Evolutionary conservation across 2,329 filamentous ascomycete species (phyloP).

Genomic region (Arachnomyces sp.): DNA sequence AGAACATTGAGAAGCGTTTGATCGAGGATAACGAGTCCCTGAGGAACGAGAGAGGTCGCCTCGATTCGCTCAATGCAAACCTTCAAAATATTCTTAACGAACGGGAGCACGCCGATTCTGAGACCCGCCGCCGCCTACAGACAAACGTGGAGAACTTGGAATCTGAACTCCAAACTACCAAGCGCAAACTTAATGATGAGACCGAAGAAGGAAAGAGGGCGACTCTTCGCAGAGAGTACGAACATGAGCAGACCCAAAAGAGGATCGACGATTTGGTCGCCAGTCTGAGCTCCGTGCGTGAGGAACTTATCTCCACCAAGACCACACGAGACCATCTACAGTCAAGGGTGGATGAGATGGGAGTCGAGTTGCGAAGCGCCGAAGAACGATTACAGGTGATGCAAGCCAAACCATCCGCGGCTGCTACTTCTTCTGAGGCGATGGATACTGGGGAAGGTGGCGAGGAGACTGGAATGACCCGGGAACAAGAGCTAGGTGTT

Average conservation of each 20-base stretch:
- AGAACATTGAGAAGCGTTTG: conserved; percentile 81
- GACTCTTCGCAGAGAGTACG: conserved; percentile 77
- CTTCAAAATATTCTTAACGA: conserved; percentile 89
- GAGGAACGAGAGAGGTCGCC: conserved; percentile 71
- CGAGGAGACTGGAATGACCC: conserved; percentile 49
- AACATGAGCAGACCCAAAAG: conserved; percentile 78
- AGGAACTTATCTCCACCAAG: conserved; percentile 78
- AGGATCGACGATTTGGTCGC: conserved; percentile 85
- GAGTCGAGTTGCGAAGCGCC: conserved; percentile 76
- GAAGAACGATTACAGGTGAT: conserved; percentile 79
- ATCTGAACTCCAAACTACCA: conserved; percentile 65
- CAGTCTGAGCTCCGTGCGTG: conserved; percentile 69
- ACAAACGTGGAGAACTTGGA: conserved; percentile 70
- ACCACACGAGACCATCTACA: conserved; percentile 86
- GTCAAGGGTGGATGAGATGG: conserved; percentile 76
- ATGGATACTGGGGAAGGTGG: conserved; percentile 38
- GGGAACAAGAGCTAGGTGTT: conserved; percentile 70
- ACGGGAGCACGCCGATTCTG: conserved; percentile 73
- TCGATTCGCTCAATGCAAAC: conserved; percentile 74
- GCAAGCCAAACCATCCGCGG: conserved; percentile 66
- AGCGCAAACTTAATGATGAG: conserved; percentile 76
- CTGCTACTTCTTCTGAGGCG: conserved; percentile 37
- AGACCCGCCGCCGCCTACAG: conserved; percentile 72
- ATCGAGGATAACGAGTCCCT: conserved; percentile 80
- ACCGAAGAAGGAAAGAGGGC: conserved; percentile 76